These are phyloP conservation scores for Eucalyptus globulus DNA, from an alignment of 345 rosid species.

Conservation along the genomic window DNA sequence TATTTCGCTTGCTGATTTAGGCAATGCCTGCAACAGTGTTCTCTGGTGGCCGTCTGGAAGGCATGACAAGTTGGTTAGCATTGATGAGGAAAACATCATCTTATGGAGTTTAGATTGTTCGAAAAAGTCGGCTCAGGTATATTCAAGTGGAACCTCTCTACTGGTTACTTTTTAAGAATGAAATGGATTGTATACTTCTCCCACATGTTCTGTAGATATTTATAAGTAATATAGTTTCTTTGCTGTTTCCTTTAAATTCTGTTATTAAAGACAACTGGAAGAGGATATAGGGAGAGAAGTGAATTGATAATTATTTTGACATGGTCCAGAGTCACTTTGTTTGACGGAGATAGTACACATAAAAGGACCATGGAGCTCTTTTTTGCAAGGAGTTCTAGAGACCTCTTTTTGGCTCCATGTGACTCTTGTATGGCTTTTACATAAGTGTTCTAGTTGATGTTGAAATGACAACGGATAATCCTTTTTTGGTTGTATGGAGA, in stretches of 20 bases:
- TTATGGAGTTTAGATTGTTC: slow-evolving; percentile 81
- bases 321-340: neutral
- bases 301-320: neutral
- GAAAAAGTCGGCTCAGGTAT: slow-evolving; percentile 68
- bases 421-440: neutral
- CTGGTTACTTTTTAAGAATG: neutral
- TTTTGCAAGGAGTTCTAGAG: neutral
- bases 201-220: neutral
- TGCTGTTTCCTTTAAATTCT: neutral
- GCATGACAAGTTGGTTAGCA: slow-evolving; percentile 75
- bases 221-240: neutral
- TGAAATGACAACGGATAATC: neutral
- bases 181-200: neutral
- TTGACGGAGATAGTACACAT: neutral
- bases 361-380: neutral
- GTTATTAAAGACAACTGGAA: neutral
- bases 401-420: neutral
- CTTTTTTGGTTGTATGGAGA: neutral
- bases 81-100: slow-evolving; percentile 64
- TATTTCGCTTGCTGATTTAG: neutral
- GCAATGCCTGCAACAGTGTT: slow-evolving; percentile 18
- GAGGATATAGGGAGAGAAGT: neutral
- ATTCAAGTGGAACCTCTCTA: neutral
- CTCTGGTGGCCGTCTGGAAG: slow-evolving; percentile 91
- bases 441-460: neutral